Conservation (phyloP, 1,284 basidiomycete genomes). For the Tilletia caries region DNA sequence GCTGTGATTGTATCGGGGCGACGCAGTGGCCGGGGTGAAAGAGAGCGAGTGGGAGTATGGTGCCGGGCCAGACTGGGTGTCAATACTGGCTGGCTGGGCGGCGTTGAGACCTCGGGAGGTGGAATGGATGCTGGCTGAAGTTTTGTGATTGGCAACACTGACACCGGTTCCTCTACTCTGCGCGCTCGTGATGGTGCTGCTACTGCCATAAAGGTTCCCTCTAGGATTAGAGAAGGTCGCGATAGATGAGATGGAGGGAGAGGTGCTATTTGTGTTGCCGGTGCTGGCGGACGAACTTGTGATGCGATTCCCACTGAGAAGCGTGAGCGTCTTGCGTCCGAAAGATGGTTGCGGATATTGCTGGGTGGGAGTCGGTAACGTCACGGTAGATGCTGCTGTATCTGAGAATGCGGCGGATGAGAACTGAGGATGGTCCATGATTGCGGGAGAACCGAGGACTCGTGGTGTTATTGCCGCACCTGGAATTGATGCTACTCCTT, state of each 20-base stretch:
- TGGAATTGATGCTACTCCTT: too few species aligned
- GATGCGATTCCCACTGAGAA: constrained; percentile 9
- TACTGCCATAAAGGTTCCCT: neutral
- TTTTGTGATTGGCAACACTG: neutral
- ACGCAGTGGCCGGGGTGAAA: neutral
- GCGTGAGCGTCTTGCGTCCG: constrained; percentile 9
- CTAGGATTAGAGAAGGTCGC: neutral
- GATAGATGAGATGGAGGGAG: neutral
- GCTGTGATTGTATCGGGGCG: neutral
- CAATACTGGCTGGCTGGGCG: neutral
- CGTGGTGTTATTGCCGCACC: too few species aligned
- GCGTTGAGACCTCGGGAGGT: neutral
- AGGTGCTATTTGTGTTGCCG: neutral
- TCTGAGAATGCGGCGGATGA: too few species aligned
- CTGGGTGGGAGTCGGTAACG: too few species aligned
- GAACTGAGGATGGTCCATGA: too few species aligned
- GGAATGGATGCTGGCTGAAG: neutral
- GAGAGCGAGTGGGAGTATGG: constrained; percentile 11
- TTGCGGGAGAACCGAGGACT: too few species aligned
- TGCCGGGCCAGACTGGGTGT: neutral
- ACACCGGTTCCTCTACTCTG: neutral
- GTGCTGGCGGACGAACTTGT: neutral
- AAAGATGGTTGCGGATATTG: neutral
- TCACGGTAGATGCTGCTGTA: too few species aligned
- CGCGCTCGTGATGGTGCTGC: neutral